Evolutionary conservation across 2,329 filamentous ascomycete genomes (phyloP).

Genomic region (Aspergillus melleus): DNA sequence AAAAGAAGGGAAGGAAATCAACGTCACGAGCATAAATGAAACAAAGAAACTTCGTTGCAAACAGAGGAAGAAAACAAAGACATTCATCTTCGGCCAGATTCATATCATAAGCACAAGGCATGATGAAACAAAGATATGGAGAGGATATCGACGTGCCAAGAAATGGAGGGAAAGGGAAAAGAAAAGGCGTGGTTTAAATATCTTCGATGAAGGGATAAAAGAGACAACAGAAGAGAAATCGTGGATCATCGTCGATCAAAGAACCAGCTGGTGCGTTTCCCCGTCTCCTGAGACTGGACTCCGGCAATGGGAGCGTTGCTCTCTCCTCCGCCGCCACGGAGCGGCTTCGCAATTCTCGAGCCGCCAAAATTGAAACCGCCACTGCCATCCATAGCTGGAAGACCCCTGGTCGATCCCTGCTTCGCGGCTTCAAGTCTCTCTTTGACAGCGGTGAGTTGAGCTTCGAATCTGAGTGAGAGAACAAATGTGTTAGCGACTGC

Average conservation of each 20-base stretch:
- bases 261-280: slow-evolving; percentile 53
- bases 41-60: background rate
- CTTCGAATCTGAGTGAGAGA: slow-evolving; percentile 73
- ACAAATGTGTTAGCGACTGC: slow-evolving; percentile 11
- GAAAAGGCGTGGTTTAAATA: slow-evolving; percentile 17
- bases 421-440: slow-evolving; percentile 96
- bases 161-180: background rate
- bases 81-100: slow-evolving; percentile 2
- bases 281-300: background rate
- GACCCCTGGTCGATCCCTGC: slow-evolving; percentile 80
- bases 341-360: slow-evolving; percentile 64
- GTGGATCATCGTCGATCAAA: slow-evolving; percentile 46
- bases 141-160: slow-evolving; percentile 10
- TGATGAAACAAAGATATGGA: background rate
- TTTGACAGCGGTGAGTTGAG: slow-evolving; percentile 94
- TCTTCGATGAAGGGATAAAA: slow-evolving; percentile 25
- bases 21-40: slow-evolving; percentile 5
- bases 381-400: slow-evolving; percentile 64
- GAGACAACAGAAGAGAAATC: slow-evolving; percentile 28
- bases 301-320: slow-evolving; percentile 35
- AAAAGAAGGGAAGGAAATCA: slow-evolving; percentile 2
- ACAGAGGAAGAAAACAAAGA: background rate
- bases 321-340: slow-evolving; percentile 56
- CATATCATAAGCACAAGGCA: slow-evolving; percentile 2
- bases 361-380: slow-evolving; percentile 71